Evolutionary conservation across 1,284 basidiomycete species (phyloP).

Genomic region (Sporisorium iseilematis-ciliati): DNA sequence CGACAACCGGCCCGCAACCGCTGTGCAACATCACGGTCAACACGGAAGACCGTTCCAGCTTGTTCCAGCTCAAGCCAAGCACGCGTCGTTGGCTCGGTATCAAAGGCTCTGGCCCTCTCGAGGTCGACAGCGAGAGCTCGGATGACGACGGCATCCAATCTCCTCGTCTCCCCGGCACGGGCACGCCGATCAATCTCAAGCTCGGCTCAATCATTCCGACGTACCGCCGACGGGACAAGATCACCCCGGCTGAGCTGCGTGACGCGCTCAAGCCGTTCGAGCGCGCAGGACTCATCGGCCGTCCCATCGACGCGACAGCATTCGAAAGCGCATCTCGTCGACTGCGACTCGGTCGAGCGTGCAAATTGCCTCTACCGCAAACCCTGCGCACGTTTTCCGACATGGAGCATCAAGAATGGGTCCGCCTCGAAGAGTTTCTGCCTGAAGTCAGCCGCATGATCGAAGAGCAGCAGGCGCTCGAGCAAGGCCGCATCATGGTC

Average conservation of each 20-base stretch:
- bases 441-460: conserved; percentile 4
- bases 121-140: neutral
- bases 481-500: conserved; percentile 27
- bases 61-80: conserved; percentile 17
- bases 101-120: neutral
- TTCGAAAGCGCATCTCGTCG: conserved; percentile 16
- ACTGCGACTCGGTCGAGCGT: conserved; percentile 19
- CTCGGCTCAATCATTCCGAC: conserved; percentile 8
- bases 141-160: neutral
- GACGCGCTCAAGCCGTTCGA: conserved; percentile 4
- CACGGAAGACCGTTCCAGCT: conserved; percentile 9
- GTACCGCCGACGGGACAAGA: neutral
- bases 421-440: conserved; percentile 21
- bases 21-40: conserved; percentile 13
- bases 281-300: conserved; percentile 10
- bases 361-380: conserved; percentile 19
- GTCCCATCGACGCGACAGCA: neutral
- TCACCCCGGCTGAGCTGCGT: neutral
- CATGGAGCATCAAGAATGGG: conserved; percentile 29
- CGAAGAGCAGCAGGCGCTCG: conserved; percentile 20
- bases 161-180: neutral
- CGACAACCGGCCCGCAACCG: neutral
- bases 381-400: conserved; percentile 15
- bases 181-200: neutral
- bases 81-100: conserved; percentile 29